phyloP scores from a whole-genome alignment of 257 asterid species.

The Asclepias syriaca region DNA sequence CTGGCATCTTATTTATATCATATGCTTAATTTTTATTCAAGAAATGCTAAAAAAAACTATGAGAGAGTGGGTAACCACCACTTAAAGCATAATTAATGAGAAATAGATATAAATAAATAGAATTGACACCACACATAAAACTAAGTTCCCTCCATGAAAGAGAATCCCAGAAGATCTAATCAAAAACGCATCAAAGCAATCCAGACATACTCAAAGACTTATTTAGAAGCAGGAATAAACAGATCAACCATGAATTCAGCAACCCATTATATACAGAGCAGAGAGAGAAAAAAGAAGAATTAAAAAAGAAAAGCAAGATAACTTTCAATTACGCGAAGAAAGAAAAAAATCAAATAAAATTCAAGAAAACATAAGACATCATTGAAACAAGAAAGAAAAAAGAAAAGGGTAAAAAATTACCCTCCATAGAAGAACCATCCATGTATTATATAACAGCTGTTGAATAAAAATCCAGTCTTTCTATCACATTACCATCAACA shows the following conservation, averaged over 20 bases:
- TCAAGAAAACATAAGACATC: slow-evolving; percentile 8
- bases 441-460: slow-evolving; percentile 13
- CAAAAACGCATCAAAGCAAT: slow-evolving; percentile 9
- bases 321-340: not conserved
- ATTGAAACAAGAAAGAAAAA: not conserved
- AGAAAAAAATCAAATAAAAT: slow-evolving; percentile 7
- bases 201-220: slow-evolving; percentile 1
- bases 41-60: slow-evolving; percentile 10
- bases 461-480: slow-evolving; percentile 20
- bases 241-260: slow-evolving; percentile 7
- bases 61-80: slow-evolving; percentile 27
- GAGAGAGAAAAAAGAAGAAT: too few relatives aligned
- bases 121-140: slow-evolving; percentile 5
- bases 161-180: slow-evolving; percentile 18
- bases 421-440: slow-evolving; percentile 42
- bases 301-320: not conserved
- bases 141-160: slow-evolving; percentile 2
- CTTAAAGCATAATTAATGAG: slow-evolving; percentile 9
- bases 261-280: not conserved
- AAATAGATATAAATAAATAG: slow-evolving; percentile 7
- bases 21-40: not conserved
- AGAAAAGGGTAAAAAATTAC: slow-evolving; percentile 23
- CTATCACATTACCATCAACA: slow-evolving; percentile 18
- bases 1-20: slow-evolving; percentile 14
- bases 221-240: not conserved